Conservation (phyloP, 148 eudicot genomes). For the Cornus kousa region DNA sequence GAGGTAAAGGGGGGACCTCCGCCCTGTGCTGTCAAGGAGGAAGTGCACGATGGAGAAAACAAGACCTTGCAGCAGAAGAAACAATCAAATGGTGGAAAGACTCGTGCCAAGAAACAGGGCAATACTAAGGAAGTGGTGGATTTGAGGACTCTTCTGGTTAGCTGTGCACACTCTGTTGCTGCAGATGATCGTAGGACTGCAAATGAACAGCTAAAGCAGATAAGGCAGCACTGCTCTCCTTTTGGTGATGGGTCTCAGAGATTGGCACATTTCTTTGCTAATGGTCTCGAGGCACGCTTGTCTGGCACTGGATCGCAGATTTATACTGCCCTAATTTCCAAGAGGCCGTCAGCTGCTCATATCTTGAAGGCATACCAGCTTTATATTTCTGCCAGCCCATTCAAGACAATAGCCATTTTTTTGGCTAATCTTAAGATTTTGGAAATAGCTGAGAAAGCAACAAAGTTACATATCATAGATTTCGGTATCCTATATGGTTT, state of each 20-base stretch:
- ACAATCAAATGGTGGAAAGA: conserved; percentile 22
- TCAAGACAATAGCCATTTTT: conserved; percentile 12
- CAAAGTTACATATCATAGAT: conserved; percentile 20
- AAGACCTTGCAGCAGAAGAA: not conserved
- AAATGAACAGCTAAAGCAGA: conserved; percentile 38
- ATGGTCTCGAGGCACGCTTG: conserved; percentile 41
- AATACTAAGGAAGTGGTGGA: conserved; percentile 36
- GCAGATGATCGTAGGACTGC: conserved; percentile 38
- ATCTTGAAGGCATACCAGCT: conserved; percentile 15
- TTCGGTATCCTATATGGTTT: conserved; percentile 22
- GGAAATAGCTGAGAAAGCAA: conserved; percentile 12
- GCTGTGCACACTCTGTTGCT: conserved; percentile 56
- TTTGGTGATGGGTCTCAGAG: conserved; percentile 35
- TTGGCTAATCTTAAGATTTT: conserved; percentile 14
- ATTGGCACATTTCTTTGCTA: conserved; percentile 34
- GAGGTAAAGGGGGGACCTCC: not conserved
- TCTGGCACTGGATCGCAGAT: conserved; percentile 35
- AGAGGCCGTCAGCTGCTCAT: conserved; percentile 10
- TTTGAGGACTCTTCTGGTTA: conserved; percentile 34
- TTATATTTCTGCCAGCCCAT: conserved; percentile 19
- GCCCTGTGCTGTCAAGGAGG: conserved; percentile 6
- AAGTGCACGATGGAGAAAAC: not conserved
- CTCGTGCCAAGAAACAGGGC: conserved; percentile 24
- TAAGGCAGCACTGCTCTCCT: conserved; percentile 35
- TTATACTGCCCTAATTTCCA: conserved; percentile 27